Evolutionary conservation across 2,329 filamentous ascomycete species (phyloP), one percentile per base, ranked within the genome.

Genomic region (Hypomyces rosellus): DNA sequence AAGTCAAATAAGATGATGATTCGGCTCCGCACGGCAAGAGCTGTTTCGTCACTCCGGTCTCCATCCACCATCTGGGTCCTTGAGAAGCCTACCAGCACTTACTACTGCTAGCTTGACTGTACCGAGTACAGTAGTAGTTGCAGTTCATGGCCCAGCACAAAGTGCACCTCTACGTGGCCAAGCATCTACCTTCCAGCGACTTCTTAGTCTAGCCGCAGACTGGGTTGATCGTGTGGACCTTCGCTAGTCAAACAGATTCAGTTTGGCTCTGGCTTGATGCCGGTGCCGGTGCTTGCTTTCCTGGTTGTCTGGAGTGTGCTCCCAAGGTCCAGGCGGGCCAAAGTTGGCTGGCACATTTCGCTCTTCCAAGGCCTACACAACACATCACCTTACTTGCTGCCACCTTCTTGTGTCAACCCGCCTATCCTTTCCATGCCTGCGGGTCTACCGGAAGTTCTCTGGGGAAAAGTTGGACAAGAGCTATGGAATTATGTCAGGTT

Each of bases 201-300:
- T 46, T 3, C 25, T 30, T 30, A 30, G 48, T 36, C 48, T 40
- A 46, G 25, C 34, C 43, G 48, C 38, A n/a, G 30, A 46, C 30
- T 43, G 37, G 25, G 43, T 50, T 50, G 42, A 50, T 50, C 43
- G 36, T n/a, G 33, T 44, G 39, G 43, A 45, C 25, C 42, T 50
- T 44, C 48, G 46, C 48, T 25, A 22, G 41, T 50, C 48, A 46
- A 50, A 42, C 48, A 12, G 48, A 50, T 41, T 16, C 48, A 41
- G 48, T 38, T 39, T 49, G 48, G 41, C 41, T 45, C 36, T 30
- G 25, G 48, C 44, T 34, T 49, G 16, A 20, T 48, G 36, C 36
- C 36, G 33, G 22, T 48, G 36, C 36, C 36, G 33, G 22, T 34
- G 37, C 44, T 11, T 30, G 37, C 44, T 11, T 30, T 3, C 25